These are phyloP conservation scores for Kodamaea nitidulidarum DNA, from an alignment of 805 yeast species.

Conservation along the genomic window DNA sequence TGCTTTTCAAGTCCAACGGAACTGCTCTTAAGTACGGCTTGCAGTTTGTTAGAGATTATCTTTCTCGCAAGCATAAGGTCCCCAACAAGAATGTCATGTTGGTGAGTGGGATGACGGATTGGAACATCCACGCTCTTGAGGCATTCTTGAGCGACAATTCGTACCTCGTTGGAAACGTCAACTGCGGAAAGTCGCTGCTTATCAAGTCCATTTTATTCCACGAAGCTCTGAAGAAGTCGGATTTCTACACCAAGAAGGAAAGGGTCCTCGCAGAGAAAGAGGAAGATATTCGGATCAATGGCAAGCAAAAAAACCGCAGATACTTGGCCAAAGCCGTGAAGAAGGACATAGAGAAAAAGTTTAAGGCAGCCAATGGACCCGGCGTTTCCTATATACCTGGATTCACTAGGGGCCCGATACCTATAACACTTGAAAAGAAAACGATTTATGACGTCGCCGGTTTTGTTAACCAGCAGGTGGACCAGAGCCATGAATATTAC, in stretches of 20 bases:
- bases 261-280: constrained; percentile 14
- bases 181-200: constrained; percentile 66
- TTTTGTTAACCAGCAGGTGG: constrained; percentile 19
- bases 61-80: constrained; percentile 28
- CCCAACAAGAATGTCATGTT: constrained; percentile 41
- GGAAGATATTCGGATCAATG: constrained; percentile 15
- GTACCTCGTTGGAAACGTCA: constrained; percentile 62
- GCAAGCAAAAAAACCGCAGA: constrained; percentile 8
- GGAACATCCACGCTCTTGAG: constrained; percentile 46
- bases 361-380: constrained; percentile 37
- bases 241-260: constrained; percentile 9
- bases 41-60: constrained; percentile 31
- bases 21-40: constrained; percentile 23
- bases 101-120: constrained; percentile 48
- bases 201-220: constrained; percentile 42
- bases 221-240: constrained; percentile 6
- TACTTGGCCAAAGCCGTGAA: constrained; percentile 7
- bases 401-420: constrained; percentile 55
- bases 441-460: constrained; percentile 48
- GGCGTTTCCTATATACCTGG: constrained; percentile 60
- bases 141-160: constrained; percentile 35
- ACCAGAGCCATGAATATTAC: constrained; percentile 12
- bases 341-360: constrained; percentile 13
- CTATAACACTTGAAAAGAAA: constrained; percentile 24
- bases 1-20: constrained; percentile 33